Base-by-base conservation (phyloP, 2,329 filamentous ascomycete species). In the Fusarium piperis region DNA sequence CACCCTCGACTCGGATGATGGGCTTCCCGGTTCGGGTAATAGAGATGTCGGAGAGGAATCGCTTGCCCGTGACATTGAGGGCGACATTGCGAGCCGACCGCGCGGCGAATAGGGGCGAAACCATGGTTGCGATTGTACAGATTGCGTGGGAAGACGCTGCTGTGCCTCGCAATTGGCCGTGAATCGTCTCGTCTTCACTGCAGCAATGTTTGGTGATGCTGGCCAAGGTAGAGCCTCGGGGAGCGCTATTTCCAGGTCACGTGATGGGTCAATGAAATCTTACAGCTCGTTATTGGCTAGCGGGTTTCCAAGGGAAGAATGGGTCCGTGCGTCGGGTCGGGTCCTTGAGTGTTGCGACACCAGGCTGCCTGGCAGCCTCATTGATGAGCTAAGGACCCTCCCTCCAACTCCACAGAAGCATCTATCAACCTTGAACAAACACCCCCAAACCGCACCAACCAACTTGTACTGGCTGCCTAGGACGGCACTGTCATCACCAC, bases 21-120 rank as follows among this genome's bases (percentile, higher is more conserved):
- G 96, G 95, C 87, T 97, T 98, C 83, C 96, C 96, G 65, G 96
- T 99, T 78, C 96, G 90, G 70, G 95, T 97, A 80, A 99, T 97
- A 78, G 93, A 87, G 79, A 99, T 89, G 86, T 99, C 96, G 81
- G 94, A 93, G 75, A 92, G 78, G 71, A 82, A 82, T 81, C 87
- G 86, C 78, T 85, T 85, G 78, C 86, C 84, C 76, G 84, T 78
- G 74, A 85, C 78, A 77, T 83, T 83, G 78, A 82, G 83, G 73
- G 82, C 81, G 73, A 84, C 79, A 78, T 81, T 84, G 76, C 83
- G 83, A 76, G 85, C 83, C 72, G 86, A 84, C 83, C 88, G 88
- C 82, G 85, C 83, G 73, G 87, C 85, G 81, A 85, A 82, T 75
- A 88, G 85, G 80, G 89, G 83, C 80, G 86, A 84, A 80, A 84